Evolutionary conservation across 2,329 filamentous ascomycete genomes (phyloP).

Genomic region (Apiospora malaysiana): DNA sequence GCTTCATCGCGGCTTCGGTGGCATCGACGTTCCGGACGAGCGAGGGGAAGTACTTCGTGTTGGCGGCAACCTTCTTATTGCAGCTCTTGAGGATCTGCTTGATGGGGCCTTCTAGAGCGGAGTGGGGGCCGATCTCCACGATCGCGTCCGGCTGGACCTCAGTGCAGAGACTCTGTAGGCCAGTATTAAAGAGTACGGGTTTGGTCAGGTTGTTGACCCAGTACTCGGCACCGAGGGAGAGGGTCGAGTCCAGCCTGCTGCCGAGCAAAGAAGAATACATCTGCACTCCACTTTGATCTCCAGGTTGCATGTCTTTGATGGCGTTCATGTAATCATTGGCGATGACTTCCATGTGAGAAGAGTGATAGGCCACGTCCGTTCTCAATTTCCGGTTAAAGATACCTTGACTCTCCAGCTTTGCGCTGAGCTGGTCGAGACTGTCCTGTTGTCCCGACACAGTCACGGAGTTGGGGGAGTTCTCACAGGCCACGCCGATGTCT

Average conservation of each 20-base stretch:
- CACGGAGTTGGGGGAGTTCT: slow-evolving; percentile 39
- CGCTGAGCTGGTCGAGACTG: slow-evolving; percentile 30
- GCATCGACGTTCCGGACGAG: slow-evolving; percentile 30
- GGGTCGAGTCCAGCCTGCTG: slow-evolving; percentile 5
- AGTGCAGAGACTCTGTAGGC: neutral
- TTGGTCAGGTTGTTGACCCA: slow-evolving; percentile 22
- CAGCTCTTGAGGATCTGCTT: slow-evolving; percentile 18
- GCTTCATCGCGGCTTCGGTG: slow-evolving; percentile 31
- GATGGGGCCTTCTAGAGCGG: slow-evolving; percentile 20
- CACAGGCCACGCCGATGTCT: slow-evolving; percentile 34
- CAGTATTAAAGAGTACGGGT: slow-evolving; percentile 19
- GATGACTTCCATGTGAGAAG: slow-evolving; percentile 37
- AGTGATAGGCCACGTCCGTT: slow-evolving; percentile 42
- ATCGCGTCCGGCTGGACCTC: slow-evolving; percentile 17
- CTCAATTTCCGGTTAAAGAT: slow-evolving; percentile 37
- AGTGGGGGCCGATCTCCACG: slow-evolving; percentile 21
- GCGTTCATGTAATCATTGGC: slow-evolving; percentile 24
- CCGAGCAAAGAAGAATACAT: slow-evolving; percentile 26
- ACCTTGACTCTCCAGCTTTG: slow-evolving; percentile 27
- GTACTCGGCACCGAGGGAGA: slow-evolving; percentile 14
- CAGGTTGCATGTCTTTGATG: slow-evolving; percentile 21
- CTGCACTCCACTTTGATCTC: neutral
- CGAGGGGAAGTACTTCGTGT: slow-evolving; percentile 35
- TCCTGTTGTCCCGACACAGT: slow-evolving; percentile 40
- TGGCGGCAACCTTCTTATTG: neutral